Base-by-base conservation (phyloP, 1,284 basidiomycete species). In the Austroboletus niveus region DNA sequence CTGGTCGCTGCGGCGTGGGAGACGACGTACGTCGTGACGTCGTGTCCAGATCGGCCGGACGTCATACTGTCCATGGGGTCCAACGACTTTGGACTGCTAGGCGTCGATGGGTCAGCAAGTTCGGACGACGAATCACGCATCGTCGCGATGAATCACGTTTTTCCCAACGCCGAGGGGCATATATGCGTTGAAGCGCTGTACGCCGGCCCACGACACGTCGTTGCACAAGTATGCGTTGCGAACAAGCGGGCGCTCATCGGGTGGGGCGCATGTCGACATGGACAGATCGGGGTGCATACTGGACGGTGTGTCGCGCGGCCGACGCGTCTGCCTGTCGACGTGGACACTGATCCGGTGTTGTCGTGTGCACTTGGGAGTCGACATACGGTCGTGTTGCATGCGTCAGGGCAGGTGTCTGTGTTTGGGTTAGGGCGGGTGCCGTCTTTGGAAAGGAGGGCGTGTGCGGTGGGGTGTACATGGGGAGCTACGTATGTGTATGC, bases 261-360 rank as follows among this genome's bases (percentile, higher is more conserved):
- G 3, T 96, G 93, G 93, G 94, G 93, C 5, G 76, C 84, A 4
- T 79, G 82, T 24, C 75, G 94, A 39, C 91, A 93, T 60, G 91
- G 91, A 2, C 92, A 93, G 60, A 76, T 92, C 1, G 88, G 87
- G 12, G 31, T 49, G 32, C 43, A 20, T 52, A 59, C 39, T 39
- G 63, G 47, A 17, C 61, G 57, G 15, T 58, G 46, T 56, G 39
- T 55, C 46, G 44, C 48, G 46, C 61, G 55, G 40, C 62, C 65
- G 49, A 42, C 58, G 51, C 39, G 57, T 60, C n/a, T 61, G 55
- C 34, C 55, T 67, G 52, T 51, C 20, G 49, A 65, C 47, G 46
- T 62, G 35, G 41, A 60, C 8, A 46, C 56, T 8, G 71, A 71
- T 42, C 60, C 63, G 1, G 59, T 78, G n/a, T 44, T 68, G 12